These are phyloP conservation scores for Colletotrichum sp. DNA, from an alignment of 2,329 filamentous ascomycete genomes.

Conservation along the genomic window DNA sequence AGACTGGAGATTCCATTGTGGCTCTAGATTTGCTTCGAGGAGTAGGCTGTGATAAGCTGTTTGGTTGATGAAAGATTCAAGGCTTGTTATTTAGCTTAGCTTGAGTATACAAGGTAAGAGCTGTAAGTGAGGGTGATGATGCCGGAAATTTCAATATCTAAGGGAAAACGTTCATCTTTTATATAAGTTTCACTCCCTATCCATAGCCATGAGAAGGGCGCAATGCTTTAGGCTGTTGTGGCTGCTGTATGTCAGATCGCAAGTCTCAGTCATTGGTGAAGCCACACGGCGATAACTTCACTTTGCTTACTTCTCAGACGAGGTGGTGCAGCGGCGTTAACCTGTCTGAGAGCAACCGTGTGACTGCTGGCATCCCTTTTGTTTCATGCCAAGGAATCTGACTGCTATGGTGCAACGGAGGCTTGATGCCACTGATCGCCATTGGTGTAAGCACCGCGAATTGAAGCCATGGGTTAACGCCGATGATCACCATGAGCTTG, in stretches of 20 bases:
- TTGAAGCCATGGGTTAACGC: not conserved
- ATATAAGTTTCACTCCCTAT: not conserved
- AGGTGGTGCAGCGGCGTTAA: not conserved
- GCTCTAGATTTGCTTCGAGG: not conserved
- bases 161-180: not conserved
- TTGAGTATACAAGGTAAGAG: not conserved
- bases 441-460: not conserved
- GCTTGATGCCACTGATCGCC: not conserved
- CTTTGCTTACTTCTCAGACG: not conserved
- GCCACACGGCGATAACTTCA: not conserved
- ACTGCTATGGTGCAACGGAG: not conserved
- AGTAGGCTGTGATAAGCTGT: not conserved
- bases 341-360: not conserved
- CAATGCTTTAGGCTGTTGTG: not conserved
- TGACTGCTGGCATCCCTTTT: not conserved
- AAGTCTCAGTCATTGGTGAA: not conserved
- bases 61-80: accelerated
- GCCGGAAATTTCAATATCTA: not conserved
- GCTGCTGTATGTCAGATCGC: not conserved
- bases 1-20: conserved; percentile 37
- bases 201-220: not conserved
- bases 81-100: not conserved
- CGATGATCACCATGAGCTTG: not conserved
- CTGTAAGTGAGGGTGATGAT: not conserved
- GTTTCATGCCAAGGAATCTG: not conserved